A percentile compares a stretch with the other conserved stretches of the same genome.
Conservation (phyloP, 2,329 filamentous ascomycete species). For the Penicillium sp. region DNA sequence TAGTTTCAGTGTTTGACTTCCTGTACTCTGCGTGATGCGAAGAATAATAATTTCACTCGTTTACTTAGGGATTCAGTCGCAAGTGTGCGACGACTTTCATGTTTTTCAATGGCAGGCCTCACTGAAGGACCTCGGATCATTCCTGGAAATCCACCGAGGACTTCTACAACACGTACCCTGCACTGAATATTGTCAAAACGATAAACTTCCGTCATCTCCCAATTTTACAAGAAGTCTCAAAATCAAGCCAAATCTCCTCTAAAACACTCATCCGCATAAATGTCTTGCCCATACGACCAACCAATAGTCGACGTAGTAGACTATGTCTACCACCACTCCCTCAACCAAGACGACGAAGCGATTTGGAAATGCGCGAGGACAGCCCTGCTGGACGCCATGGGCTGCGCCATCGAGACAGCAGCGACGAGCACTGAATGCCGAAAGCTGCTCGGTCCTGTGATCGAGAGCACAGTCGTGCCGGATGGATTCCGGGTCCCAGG, state of each 20-base stretch:
- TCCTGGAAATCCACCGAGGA: background rate
- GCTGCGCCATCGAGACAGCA: slow-evolving; percentile 22
- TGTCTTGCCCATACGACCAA: slow-evolving; percentile 35
- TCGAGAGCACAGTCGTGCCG: slow-evolving; percentile 15
- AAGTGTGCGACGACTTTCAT: too few relatives aligned
- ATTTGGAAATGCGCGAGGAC: slow-evolving; percentile 16
- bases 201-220: background rate
- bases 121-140: background rate
- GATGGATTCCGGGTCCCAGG: slow-evolving; percentile 35
- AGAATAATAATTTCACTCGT: too few relatives aligned
- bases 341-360: slow-evolving; percentile 12
- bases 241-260: too few relatives aligned
- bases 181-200: background rate
- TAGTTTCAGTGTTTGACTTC: too few relatives aligned
- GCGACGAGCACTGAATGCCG: slow-evolving; percentile 16
- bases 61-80: too few relatives aligned
- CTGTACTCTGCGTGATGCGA: too few relatives aligned
- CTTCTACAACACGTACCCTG: background rate
- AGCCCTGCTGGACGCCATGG: slow-evolving; percentile 22
- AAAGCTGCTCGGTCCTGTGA: slow-evolving; percentile 13
- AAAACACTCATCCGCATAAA: background rate
- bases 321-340: slow-evolving; percentile 19
- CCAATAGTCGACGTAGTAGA: slow-evolving; percentile 17
- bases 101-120: too few relatives aligned
- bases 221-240: background rate